These are phyloP conservation scores for Tephrocybe sp. DNA, from an alignment of 768 basidiomycete genomes.

Conservation along the genomic window DNA sequence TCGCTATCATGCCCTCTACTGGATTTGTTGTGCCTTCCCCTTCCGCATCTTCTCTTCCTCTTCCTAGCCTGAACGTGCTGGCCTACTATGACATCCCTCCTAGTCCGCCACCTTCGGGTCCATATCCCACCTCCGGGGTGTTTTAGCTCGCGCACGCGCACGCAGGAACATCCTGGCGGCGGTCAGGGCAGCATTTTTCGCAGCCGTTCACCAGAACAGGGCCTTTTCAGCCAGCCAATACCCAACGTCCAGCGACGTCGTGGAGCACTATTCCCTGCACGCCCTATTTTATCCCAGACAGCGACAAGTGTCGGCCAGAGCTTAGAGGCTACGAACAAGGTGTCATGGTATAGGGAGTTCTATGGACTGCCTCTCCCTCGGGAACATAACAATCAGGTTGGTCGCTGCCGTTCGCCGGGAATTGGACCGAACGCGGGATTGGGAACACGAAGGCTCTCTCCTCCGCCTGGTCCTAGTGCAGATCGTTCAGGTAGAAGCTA, in stretches of 20 bases:
- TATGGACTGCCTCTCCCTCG: slow-evolving; percentile 25
- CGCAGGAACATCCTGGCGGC: slow-evolving; percentile 5
- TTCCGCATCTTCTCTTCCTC: slow-evolving; percentile 15
- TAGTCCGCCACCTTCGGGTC: slow-evolving; percentile 47
- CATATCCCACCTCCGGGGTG: slow-evolving; percentile 26
- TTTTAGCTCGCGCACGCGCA: slow-evolving; percentile 5
- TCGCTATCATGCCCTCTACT: slow-evolving; percentile 26
- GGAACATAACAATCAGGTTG: background rate
- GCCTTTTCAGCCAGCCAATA: slow-evolving; percentile 12
- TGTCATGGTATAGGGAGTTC: slow-evolving; percentile 30
- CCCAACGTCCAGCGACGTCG: slow-evolving; percentile 41
- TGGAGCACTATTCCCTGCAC: slow-evolving; percentile 51
- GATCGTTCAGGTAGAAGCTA: slow-evolving; percentile 21
- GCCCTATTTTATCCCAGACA: slow-evolving; percentile 32
- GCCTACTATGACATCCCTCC: slow-evolving; percentile 51
- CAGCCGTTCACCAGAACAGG: slow-evolving; percentile 13
- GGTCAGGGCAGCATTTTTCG: slow-evolving; percentile 4
- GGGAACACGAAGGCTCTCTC: slow-evolving; percentile 8
- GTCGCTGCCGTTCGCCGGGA: slow-evolving; percentile 9
- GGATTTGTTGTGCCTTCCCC: slow-evolving; percentile 36
- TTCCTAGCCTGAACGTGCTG: slow-evolving; percentile 38
- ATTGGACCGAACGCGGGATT: slow-evolving; percentile 6
- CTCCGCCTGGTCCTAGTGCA: slow-evolving; percentile 7
- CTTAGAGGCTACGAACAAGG: slow-evolving; percentile 26
- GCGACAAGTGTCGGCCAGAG: slow-evolving; percentile 22